These are phyloP conservation scores for Pyrenochaeta sp. DNA, from an alignment of 2,329 filamentous ascomycete species.

Conservation along the genomic window DNA sequence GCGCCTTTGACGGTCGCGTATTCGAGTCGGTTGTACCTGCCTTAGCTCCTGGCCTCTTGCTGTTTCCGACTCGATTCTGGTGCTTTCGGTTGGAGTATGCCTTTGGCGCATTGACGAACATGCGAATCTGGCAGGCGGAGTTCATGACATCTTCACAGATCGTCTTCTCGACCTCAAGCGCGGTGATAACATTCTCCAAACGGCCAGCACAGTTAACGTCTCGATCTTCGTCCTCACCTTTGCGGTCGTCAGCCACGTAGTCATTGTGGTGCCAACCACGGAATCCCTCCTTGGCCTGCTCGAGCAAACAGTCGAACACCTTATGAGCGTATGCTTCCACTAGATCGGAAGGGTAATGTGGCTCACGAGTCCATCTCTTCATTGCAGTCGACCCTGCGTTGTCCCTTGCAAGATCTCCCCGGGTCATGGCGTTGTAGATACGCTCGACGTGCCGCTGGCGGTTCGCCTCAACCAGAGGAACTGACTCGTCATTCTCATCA, in stretches of 20 bases:
- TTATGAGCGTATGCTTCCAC: conserved; percentile 47
- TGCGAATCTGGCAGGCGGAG: conserved; percentile 46
- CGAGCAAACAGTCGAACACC: conserved; percentile 42
- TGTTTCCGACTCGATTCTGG: conserved; percentile 45
- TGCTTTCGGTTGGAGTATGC: conserved; percentile 45
- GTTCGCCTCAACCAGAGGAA: conserved; percentile 25
- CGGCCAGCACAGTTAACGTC: conserved; percentile 40
- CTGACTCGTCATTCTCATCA: conserved; percentile 29
- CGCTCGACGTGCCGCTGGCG: conserved; percentile 32
- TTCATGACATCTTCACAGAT: conserved; percentile 49
- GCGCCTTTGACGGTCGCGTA: conserved; percentile 13
- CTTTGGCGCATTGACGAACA: conserved; percentile 49
- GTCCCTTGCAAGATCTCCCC: conserved; percentile 39
- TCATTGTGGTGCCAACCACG: conserved; percentile 48
- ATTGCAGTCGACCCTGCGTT: conserved; percentile 42
- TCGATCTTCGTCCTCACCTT: conserved; percentile 44
- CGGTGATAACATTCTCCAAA: conserved; percentile 40
- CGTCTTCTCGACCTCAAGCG: conserved; percentile 46
- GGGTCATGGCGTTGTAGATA: conserved; percentile 47
- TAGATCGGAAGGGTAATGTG: conserved; percentile 39
- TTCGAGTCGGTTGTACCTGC: conserved; percentile 11
- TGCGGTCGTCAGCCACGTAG: conserved; percentile 46
- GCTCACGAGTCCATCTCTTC: conserved; percentile 43
- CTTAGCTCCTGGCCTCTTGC: conserved; percentile 40
- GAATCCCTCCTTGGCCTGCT: conserved; percentile 41